Evolutionary conservation across 2,329 filamentous ascomycete species (phyloP).

Genomic region (Rugonectria rugulosa): DNA sequence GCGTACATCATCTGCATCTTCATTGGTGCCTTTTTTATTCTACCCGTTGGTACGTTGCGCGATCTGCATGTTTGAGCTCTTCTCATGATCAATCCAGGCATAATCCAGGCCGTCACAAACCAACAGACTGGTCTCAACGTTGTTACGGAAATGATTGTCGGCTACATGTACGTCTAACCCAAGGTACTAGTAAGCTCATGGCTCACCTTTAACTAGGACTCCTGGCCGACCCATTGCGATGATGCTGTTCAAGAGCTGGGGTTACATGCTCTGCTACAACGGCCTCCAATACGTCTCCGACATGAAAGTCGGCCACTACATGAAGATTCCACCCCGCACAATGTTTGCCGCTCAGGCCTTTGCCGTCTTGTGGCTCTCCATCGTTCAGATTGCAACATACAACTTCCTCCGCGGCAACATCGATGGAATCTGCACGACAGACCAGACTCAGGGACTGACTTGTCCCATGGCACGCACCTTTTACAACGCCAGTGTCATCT

Average conservation of each 20-base stretch:
- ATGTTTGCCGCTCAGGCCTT: slow-evolving; percentile 69
- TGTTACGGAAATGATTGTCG: slow-evolving; percentile 75
- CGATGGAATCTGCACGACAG: slow-evolving; percentile 58
- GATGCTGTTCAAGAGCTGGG: slow-evolving; percentile 82
- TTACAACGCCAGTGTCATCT: too few species aligned
- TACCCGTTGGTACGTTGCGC: slow-evolving; percentile 55
- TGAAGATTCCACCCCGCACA: slow-evolving; percentile 67
- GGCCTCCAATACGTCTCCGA: slow-evolving; percentile 71
- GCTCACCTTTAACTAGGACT: slow-evolving; percentile 44
- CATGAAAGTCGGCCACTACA: slow-evolving; percentile 74
- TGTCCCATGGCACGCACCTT: slow-evolving; percentile 61
- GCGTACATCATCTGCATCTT: slow-evolving; percentile 64
- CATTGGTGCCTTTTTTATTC: slow-evolving; percentile 64
- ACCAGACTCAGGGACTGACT: slow-evolving; percentile 68
- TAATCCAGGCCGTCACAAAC: slow-evolving; percentile 68
- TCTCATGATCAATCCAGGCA: slow-evolving; percentile 39
- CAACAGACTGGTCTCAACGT: slow-evolving; percentile 73
- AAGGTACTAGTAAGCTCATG: neutral
- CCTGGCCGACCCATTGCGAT: slow-evolving; percentile 74
- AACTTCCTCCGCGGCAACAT: slow-evolving; percentile 14
- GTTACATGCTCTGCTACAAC: slow-evolving; percentile 72
- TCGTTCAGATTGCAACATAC: slow-evolving; percentile 60
- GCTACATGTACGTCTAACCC: slow-evolving; percentile 61
- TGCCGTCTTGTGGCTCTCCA: slow-evolving; percentile 66
- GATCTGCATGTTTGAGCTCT: neutral